Conservation (phyloP, 352 stramenopile species). For the Pythium pectinolyticum region DNA sequence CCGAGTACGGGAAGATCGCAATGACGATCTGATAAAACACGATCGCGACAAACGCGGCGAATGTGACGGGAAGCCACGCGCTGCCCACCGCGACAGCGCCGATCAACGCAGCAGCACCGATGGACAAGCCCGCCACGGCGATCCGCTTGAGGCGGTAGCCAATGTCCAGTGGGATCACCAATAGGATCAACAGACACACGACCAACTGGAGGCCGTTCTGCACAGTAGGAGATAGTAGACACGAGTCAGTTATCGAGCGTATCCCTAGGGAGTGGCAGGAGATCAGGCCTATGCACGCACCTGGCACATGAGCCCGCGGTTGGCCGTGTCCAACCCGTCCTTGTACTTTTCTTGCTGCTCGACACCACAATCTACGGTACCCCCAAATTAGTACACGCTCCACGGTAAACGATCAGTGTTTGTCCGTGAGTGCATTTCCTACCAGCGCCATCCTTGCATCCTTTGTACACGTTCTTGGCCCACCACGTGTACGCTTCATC, state of each 20-base stretch:
- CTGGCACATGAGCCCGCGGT: conserved; percentile 54
- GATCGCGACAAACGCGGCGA: conserved; percentile 53
- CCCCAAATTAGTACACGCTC: background rate
- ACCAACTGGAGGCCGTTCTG: conserved; percentile 63
- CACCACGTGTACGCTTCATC: conserved; percentile 78
- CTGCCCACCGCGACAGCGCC: conserved; percentile 52
- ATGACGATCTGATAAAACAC: conserved; percentile 67
- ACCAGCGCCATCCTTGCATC: conserved; percentile 51
- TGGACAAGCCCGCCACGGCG: conserved; percentile 41
- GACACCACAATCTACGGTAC: conserved; percentile 35
- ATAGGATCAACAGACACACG: conserved; percentile 56
- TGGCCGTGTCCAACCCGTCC: conserved; percentile 58
- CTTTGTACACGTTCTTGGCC: conserved; percentile 63
- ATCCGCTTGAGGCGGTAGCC: conserved; percentile 48
- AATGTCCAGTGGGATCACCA: conserved; percentile 51
- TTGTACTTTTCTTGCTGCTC: conserved; percentile 42
- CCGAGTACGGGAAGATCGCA: conserved; percentile 71
- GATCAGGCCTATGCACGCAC: too few relatives aligned
- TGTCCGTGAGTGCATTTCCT: background rate
- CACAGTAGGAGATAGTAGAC: conserved; percentile 1
- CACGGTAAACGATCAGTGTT: background rate
- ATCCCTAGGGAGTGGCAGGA: too few relatives aligned
- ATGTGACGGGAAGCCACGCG: conserved; percentile 45
- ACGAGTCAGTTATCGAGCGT: background rate
- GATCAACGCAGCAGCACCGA: conserved; percentile 52